phyloP scores from a whole-genome alignment of 257 asterid genomes.

The Forsythia viridissima region DNA sequence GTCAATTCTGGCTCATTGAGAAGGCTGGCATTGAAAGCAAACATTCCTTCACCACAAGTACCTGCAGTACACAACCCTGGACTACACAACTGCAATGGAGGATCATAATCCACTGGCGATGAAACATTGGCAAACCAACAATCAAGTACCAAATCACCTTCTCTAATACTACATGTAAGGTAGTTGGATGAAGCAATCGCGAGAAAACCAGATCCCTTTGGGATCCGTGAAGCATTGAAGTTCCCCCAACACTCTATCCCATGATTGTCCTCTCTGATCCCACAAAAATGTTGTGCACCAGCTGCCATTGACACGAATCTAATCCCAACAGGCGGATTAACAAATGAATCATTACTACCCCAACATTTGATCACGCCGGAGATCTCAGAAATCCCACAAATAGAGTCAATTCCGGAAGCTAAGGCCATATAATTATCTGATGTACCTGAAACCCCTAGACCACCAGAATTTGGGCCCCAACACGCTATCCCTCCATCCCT shows the following conservation, averaged over 20 bases:
- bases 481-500: slow-evolving; percentile 65
- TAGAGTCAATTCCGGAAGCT: slow-evolving; percentile 58
- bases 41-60: slow-evolving; percentile 61
- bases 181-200: slow-evolving; percentile 73
- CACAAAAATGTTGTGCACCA: slow-evolving; percentile 75
- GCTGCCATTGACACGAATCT: slow-evolving; percentile 72
- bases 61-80: slow-evolving; percentile 77
- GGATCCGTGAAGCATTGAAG: slow-evolving; percentile 66
- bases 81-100: slow-evolving; percentile 92
- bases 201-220: slow-evolving; percentile 79
- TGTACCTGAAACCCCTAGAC: slow-evolving; percentile 36
- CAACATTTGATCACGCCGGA: slow-evolving; percentile 74
- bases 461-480: slow-evolving; percentile 74
- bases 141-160: slow-evolving; percentile 82
- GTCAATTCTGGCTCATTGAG: slow-evolving; percentile 83
- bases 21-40: slow-evolving; percentile 85
- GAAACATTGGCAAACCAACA: slow-evolving; percentile 69
- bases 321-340: slow-evolving; percentile 48
- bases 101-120: slow-evolving; percentile 53
- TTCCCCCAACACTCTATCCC: slow-evolving; percentile 90
- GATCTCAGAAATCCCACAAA: slow-evolving; percentile 64
- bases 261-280: slow-evolving; percentile 79
- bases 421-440: slow-evolving; percentile 42
- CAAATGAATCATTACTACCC: slow-evolving; percentile 48
- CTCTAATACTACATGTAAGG: slow-evolving; percentile 82